phyloP scores from a whole-genome alignment of 2,329 filamentous ascomycete species.

The Alternaria viburni region DNA sequence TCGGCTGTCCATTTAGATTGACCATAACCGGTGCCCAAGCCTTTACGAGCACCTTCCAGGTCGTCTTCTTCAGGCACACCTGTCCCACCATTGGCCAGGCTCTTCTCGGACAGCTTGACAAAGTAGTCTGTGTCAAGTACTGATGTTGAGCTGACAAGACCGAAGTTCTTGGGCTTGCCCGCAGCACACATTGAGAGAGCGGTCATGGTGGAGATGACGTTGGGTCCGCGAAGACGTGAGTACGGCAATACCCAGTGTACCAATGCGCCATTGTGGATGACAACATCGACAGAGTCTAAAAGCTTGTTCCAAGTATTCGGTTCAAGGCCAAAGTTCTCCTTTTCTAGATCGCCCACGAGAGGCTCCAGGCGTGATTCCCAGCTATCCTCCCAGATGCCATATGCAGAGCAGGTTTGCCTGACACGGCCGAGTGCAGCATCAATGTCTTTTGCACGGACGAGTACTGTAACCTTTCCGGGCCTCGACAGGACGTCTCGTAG shows the following conservation, averaged over 20 bases:
- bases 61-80: constrained; percentile 79
- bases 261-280: constrained; percentile 74
- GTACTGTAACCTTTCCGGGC: constrained; percentile 70
- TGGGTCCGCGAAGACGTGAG: constrained; percentile 71
- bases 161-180: constrained; percentile 79
- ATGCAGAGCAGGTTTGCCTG: constrained; percentile 71
- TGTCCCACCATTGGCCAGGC: constrained; percentile 64
- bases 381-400: constrained; percentile 76
- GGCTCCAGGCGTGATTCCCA: constrained; percentile 71
- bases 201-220: constrained; percentile 83
- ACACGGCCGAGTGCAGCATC: constrained; percentile 69
- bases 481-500: constrained; percentile 75
- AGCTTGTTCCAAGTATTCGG: constrained; percentile 70
- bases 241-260: constrained; percentile 87
- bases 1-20: constrained; percentile 87
- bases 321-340: constrained; percentile 75
- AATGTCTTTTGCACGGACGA: constrained; percentile 73
- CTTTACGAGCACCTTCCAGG: constrained; percentile 74
- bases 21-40: constrained; percentile 86
- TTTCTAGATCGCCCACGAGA: constrained; percentile 75
- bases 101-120: constrained; percentile 71
- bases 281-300: constrained; percentile 68
- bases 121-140: constrained; percentile 85
- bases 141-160: constrained; percentile 83
- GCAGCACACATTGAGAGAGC: constrained; percentile 75